phyloP scores from a whole-genome alignment of 768 basidiomycete species.

The Naganishia vaughanmartiniae region DNA sequence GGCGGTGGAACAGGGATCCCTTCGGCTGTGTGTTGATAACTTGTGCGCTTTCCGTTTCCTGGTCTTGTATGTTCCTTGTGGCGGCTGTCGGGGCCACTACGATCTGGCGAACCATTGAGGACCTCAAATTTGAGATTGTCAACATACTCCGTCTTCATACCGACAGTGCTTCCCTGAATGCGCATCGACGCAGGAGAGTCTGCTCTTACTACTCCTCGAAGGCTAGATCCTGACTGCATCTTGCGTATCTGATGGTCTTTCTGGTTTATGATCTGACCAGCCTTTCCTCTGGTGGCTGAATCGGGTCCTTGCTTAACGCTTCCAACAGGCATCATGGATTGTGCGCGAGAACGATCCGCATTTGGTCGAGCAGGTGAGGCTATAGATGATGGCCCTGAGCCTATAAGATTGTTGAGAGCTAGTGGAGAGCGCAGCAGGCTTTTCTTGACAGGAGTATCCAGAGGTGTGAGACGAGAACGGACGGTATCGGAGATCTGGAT shows the following conservation, averaged over 20 bases:
- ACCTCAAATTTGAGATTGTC: slow-evolving; percentile 22
- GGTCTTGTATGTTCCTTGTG: neutral
- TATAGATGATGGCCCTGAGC: slow-evolving; percentile 57
- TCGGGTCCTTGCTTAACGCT: too few relatives aligned
- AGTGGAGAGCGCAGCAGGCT: slow-evolving; percentile 84
- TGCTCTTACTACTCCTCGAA: slow-evolving; percentile 1
- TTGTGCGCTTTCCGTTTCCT: slow-evolving; percentile 7
- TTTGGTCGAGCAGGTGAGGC: slow-evolving; percentile 37
- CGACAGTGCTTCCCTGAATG: neutral
- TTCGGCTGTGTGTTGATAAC: slow-evolving; percentile 18
- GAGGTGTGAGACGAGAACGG: slow-evolving; percentile 53
- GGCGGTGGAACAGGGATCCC: slow-evolving; percentile 28
- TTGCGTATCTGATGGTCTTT: neutral
- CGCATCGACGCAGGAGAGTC: neutral
- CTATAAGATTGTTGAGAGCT: slow-evolving; percentile 6
- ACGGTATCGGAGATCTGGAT: slow-evolving; percentile 47
- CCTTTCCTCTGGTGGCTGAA: neutral
- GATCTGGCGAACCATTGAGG: slow-evolving; percentile 10
- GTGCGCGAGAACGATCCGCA: slow-evolving; percentile 2
- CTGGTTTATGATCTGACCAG: neutral
- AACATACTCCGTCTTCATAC: slow-evolving; percentile 14
- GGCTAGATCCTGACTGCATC: neutral
- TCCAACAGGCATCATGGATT: neutral
- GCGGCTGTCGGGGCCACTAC: neutral
- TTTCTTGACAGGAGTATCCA: slow-evolving; percentile 82